Base-by-base conservation (phyloP, 179 eudicot species). In the Beta macrorhiza region DNA sequence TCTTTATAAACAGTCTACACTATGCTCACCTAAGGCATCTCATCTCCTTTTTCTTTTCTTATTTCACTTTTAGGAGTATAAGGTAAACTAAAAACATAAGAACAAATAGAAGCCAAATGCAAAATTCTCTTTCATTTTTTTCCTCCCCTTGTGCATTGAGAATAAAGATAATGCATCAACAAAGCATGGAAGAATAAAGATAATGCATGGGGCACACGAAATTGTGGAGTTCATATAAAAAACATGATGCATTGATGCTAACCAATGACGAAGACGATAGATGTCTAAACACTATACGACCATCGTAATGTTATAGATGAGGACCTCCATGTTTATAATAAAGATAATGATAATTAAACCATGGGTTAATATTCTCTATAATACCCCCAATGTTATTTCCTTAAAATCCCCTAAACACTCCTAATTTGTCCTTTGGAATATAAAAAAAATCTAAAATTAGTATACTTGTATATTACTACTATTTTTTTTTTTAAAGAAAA, bases 171-270 rank as follows among this genome's bases (percentile, higher is more conserved):
- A 81, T 78, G 79, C 78, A 83, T 56, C 67, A 72, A 45, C 71
- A 82, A 82, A 82, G 58, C 76, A 77, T 82, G 80, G 19, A 78
- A 73, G 78, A 74, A 79, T 79, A 79, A 79, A 79, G 76, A 83
- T 37, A 37, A 37, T 79, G 82, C 71, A 74, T 74, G 74, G 32
- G 59, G 53, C 53, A 64, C 69, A 53, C 44, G 58, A 49, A 79
- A 75, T 16, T 55, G 19, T 67, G 13, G 37, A 76, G 29, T 57
- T 17, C 37, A 57, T 19, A 67, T 49, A 65, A 25, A 7, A 5
- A 1, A 61, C 62, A 58, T 1, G 72, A 44, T 20, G 53, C 42
- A 37, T 37, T 67, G 78, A n/a, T 61, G 13, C 13, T 22, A 17
- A 72, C 74, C 81, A 78, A 78, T 78, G 29, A 11, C 15, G 7